Base-by-base conservation (phyloP, 2,329 filamentous ascomycete species). In the Elsinoe australis region DNA sequence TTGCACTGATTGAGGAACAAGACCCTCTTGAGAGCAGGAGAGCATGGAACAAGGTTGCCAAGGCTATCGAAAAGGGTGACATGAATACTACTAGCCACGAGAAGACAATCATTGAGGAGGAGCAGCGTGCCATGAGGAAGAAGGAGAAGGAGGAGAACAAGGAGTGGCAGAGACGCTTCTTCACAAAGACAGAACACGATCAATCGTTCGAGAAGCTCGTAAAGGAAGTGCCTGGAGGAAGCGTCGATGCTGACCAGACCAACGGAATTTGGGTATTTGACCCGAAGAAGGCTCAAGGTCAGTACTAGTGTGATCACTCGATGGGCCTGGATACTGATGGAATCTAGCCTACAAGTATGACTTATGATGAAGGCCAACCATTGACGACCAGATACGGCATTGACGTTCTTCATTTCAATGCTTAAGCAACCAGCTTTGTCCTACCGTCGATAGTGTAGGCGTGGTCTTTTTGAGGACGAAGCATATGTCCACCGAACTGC, bases 101-200 rank as follows among this genome's bases (percentile, higher is more conserved):
- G 63, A 96, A 96, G 73, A 77, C 78, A 50, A 86, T 87, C 66
- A 94, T 96, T 54, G 92, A 96, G 67, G 86, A 87, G 57, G 80
- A 82, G 28, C 90, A 96, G 72, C 80, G 88, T 10, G 86, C 77
- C 65, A 73, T 80, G 68, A 80, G 89, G 54, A 78, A 78, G 62
- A 73, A 79, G 59, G 89, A 95, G 64, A 79, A 79, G 58, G 74
- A 76, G n/a, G 85, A 88, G 57, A 81, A 81, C 15, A 75, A 76
- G 34, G 72, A 78, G 32, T 98, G 92, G 90, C 77, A 88, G 60
- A 76, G 88, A 36, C 76, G 83, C 48, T 96, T 92, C 71, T 98
- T 96, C 69, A 78, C 59, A 1, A 59, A 64, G 19, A 58, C 61
- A 10, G 62, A 67, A 2, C 61, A 58, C 26, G 58, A 60, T 35